Percentiles rank a stretch among this genome's conserved stretches.
Evolutionary conservation across 768 basidiomycete species (phyloP).

Genomic region (Tylopilus rubrobrunneus): DNA sequence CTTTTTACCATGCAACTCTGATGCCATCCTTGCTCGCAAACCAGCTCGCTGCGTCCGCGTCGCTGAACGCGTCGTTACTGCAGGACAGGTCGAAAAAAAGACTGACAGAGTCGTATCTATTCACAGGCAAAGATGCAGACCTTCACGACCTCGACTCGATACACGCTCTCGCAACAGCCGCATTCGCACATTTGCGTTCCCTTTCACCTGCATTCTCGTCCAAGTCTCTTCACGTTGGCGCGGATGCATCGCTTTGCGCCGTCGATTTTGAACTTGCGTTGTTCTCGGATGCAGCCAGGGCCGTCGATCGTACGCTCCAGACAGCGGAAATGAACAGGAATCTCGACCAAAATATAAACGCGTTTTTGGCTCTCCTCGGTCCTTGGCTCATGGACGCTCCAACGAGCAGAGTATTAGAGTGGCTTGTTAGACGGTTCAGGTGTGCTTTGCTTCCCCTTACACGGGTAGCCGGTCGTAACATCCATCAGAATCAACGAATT

Average conservation of each 20-base stretch:
- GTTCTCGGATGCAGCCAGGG: constrained; percentile 77
- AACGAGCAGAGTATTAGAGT: constrained; percentile 83
- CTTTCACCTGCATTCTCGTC: constrained; percentile 51
- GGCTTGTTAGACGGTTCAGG: constrained; percentile 94
- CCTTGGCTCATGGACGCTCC: constrained; percentile 80
- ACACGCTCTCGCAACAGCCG: constrained; percentile 75
- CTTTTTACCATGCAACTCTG: background rate
- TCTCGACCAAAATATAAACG: constrained; percentile 57
- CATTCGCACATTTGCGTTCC: constrained; percentile 64
- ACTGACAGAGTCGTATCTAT: constrained; percentile 79
- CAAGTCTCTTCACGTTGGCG: constrained; percentile 8
- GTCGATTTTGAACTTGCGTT: constrained; percentile 61
- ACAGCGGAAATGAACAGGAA: constrained; percentile 55
- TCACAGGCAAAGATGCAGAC: constrained; percentile 76
- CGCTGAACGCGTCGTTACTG: constrained; percentile 73
- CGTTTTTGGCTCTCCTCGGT: constrained; percentile 68
- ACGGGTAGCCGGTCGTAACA: background rate
- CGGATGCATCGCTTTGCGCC: constrained; percentile 15
- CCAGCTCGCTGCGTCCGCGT: constrained; percentile 76
- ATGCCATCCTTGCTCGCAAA: constrained; percentile 71
- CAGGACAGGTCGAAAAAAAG: constrained; percentile 59
- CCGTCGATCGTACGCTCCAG: constrained; percentile 75
- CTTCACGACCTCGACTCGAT: constrained; percentile 86
- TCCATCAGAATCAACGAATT: constrained; percentile 81
- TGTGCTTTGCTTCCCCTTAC: constrained; percentile 30